phyloP scores from a whole-genome alignment of 2,329 filamentous ascomycete genomes.

The Pseudogymnoascus sp. region DNA sequence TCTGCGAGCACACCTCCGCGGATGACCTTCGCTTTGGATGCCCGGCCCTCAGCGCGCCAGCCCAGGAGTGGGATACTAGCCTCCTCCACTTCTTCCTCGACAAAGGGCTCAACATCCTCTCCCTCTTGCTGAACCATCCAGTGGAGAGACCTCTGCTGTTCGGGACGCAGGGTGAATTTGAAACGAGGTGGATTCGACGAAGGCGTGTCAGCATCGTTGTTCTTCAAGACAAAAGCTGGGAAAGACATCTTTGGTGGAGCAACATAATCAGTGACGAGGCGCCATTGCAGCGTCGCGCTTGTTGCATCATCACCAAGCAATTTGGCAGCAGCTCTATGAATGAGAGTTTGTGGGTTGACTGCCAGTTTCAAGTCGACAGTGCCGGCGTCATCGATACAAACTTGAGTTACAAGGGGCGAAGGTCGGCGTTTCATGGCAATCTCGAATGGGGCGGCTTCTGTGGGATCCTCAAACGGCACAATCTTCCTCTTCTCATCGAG shows the following conservation, averaged over 20 bases:
- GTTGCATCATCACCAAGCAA: conserved; percentile 20
- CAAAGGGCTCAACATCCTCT: conserved; percentile 39
- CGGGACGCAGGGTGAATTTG: conserved; percentile 35
- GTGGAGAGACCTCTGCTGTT: conserved; percentile 46
- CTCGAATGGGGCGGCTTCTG: conserved; percentile 44
- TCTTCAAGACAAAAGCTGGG: conserved; percentile 34
- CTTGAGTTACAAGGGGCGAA: conserved; percentile 34
- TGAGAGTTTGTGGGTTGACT: conserved; percentile 35
- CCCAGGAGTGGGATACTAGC: conserved; percentile 40
- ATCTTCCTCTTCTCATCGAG: conserved; percentile 27
- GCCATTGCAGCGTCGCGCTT: conserved; percentile 33
- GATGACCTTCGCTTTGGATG: conserved; percentile 34
- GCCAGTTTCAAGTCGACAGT: conserved; percentile 34
- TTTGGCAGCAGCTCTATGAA: conserved; percentile 35
- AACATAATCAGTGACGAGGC: conserved; percentile 39
- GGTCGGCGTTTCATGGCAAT: conserved; percentile 41
- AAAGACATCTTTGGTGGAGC: conserved; percentile 29
- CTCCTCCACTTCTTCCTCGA: conserved; percentile 51
- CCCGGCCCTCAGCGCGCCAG: conserved; percentile 51
- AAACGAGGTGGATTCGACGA: conserved; percentile 32
- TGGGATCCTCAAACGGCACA: conserved; percentile 42
- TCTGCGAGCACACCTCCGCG: conserved; percentile 57
- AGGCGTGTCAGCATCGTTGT: conserved; percentile 34
- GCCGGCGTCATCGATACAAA: conserved; percentile 26
- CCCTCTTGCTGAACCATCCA: conserved; percentile 55